Evolutionary conservation across 352 stramenopile species (phyloP), one percentile per base, ranked within the genome.

Genomic region (Nothophytophthora sp.): DNA sequence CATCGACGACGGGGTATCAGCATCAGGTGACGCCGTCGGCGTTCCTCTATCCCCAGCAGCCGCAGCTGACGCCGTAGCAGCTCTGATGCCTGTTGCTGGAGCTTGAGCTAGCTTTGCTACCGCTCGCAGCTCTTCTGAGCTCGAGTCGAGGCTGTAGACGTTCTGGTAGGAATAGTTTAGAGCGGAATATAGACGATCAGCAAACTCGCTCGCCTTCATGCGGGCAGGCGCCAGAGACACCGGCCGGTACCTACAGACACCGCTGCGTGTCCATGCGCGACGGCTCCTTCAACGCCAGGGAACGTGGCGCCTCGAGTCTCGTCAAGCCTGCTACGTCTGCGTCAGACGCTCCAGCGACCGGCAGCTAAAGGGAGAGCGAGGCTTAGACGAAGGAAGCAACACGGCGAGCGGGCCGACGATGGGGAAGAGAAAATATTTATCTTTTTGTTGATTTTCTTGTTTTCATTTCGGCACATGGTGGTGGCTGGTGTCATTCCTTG

Each of bases 341-440:
- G n/a, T n/a, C n/a, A n/a, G n/a, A n/a, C n/a, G n/a, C n/a, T n/a
- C n/a, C n/a, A n/a, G n/a, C n/a, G n/a, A n/a, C n/a, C n/a, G n/a
- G n/a, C n/a, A n/a, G n/a, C n/a, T n/a, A n/a, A n/a, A n/a, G n/a
- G n/a, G n/a, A n/a, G n/a, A n/a, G n/a, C n/a, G n/a, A n/a, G n/a
- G n/a, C n/a, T n/a, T n/a, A n/a, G n/a, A n/a, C n/a, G n/a, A n/a
- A n/a, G n/a, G n/a, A n/a, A n/a, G n/a, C n/a, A n/a, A n/a, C n/a
- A n/a, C n/a, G n/a, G n/a, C n/a, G n/a, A n/a, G n/a, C n/a, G n/a
- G n/a, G n/a, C n/a, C n/a, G n/a, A n/a, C n/a, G n/a, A 52, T 40
- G 50, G 60, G 32, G 24, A 41, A 47, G 42, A 49, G 28, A 37
- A 65, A 63, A 67, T 63, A 67, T 45, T 63, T 61, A 56, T 61